Evolutionary conservation across 2,329 filamentous ascomycete species (phyloP).

Genomic region (Fonsecaea erecta): DNA sequence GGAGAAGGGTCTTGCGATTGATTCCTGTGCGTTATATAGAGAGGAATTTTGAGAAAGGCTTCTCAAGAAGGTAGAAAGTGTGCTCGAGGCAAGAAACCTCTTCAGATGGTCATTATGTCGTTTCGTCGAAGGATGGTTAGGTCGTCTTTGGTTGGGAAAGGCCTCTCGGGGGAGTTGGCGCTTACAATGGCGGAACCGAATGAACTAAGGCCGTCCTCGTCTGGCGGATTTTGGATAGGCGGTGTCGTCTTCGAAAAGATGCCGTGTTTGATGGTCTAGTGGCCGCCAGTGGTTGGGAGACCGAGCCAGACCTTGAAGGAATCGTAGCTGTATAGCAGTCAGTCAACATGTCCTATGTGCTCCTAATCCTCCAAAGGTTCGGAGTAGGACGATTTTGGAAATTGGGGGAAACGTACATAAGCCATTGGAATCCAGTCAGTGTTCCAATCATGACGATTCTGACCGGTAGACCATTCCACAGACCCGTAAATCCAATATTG

Average conservation of each 20-base stretch:
- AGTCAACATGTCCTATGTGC: conserved; percentile 14
- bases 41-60: not conserved
- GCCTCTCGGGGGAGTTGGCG: not conserved
- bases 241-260: not conserved
- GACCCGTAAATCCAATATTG: conserved; percentile 82
- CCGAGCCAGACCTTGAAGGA: conserved; percentile 89
- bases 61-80: not conserved
- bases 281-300: conserved; percentile 78
- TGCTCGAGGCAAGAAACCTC: not conserved
- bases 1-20: not conserved
- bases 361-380: too few relatives aligned
- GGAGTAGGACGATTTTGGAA: not conserved
- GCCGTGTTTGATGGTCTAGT: conserved; percentile 41
- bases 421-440: conserved; percentile 45
- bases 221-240: not conserved
- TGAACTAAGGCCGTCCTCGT: not conserved
- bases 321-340: conserved; percentile 61
- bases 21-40: not conserved
- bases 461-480: conserved; percentile 89
- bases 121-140: not conserved
- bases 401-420: conserved; percentile 27
- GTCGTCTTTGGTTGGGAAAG: not conserved
- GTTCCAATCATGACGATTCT: conserved; percentile 88
- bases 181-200: not conserved
- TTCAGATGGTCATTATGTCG: not conserved